Evolutionary conservation across 1,284 basidiomycete species (phyloP), one percentile per base, ranked within the genome.

Genomic region (Tylopilus sp.): DNA sequence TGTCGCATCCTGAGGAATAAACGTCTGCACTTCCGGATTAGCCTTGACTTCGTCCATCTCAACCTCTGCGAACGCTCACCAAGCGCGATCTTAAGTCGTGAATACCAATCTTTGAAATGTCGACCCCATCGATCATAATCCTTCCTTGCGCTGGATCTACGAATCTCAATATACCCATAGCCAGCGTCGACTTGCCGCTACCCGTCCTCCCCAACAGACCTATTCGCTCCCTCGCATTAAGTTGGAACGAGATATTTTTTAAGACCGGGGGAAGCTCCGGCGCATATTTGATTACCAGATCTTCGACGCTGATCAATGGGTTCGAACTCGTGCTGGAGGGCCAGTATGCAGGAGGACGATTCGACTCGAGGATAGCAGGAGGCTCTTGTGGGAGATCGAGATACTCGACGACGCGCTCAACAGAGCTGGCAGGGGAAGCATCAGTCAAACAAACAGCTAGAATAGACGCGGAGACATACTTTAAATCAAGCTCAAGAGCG

Each of bases 351-450:
- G 90, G 89, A 2, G 82, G 82, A 5, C 84, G 78, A 43, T 75
- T 75, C 0, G 75, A 75, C 49, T 85, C 80, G 42, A 92, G 84
- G 48, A 86, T 61, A 0, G 83, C 74, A 1, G 91, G 83, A 4
- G 91, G 83, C 63, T 95, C 93, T 61, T 90, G 87, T 1, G 90
- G 88, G n/a, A 95, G 74, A 45, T 88, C 78, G 16, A 95, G 78
- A 62, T 95, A 96, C 71, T 96, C 93, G 4, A 89, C 80, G 7
- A 95, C 78, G 50, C 93, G 85, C 67, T 97, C 94, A 6, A 96
- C 86, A 7, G 25, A 90, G 79, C 37, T 95, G 25, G n/a, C 40
- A 8, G 10, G 86, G 79, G 67, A 92, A 88, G 9, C 91, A 82
- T 21, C 82, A 81, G 67, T 89, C 89, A 39, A 33, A 35, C 6